A percentile compares a stretch with the other conserved stretches of the same genome.
Evolutionary conservation across 768 basidiomycete species (phyloP).

Genomic region (Goffeauzyma gilvescens): DNA sequence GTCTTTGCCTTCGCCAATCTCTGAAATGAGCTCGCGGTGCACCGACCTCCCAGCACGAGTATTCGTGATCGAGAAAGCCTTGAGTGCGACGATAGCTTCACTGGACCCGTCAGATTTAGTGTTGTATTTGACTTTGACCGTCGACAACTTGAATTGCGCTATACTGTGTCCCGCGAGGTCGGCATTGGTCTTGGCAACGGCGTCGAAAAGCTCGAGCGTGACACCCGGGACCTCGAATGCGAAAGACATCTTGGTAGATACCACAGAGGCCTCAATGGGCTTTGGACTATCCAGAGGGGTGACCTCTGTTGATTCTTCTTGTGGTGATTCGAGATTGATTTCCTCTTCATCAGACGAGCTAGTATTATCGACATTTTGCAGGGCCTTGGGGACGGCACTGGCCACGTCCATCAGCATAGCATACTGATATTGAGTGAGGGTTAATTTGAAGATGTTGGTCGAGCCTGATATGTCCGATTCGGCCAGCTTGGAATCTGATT

Average conservation of each 20-base stretch:
- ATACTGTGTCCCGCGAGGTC: constrained; percentile 62
- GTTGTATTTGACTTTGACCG: constrained; percentile 61
- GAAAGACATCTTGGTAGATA: constrained; percentile 46
- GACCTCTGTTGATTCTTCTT: not conserved
- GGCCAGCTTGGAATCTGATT: too few species aligned
- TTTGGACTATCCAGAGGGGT: not conserved
- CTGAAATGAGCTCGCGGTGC: constrained; percentile 88
- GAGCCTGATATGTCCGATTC: constrained; percentile 43
- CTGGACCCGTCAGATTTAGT: constrained; percentile 60
- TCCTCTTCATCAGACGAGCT: not conserved
- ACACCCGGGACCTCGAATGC: constrained; percentile 51
- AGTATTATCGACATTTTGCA: not conserved
- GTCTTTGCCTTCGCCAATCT: too few species aligned
- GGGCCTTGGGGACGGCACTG: constrained; percentile 42
- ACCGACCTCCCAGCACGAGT: constrained; percentile 60
- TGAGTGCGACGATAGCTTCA: constrained; percentile 71
- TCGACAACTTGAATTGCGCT: constrained; percentile 61
- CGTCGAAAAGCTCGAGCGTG: constrained; percentile 71
- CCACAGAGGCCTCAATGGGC: too few species aligned
- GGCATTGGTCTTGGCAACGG: constrained; percentile 40
- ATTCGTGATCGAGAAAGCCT: constrained; percentile 79
- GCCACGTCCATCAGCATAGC: constrained; percentile 46
- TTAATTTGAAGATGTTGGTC: constrained; percentile 65
- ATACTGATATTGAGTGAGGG: constrained; percentile 72
- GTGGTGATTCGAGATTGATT: too few species aligned